phyloP scores from a whole-genome alignment of 306 rosid species.

The Glycyrrhiza uralensis region DNA sequence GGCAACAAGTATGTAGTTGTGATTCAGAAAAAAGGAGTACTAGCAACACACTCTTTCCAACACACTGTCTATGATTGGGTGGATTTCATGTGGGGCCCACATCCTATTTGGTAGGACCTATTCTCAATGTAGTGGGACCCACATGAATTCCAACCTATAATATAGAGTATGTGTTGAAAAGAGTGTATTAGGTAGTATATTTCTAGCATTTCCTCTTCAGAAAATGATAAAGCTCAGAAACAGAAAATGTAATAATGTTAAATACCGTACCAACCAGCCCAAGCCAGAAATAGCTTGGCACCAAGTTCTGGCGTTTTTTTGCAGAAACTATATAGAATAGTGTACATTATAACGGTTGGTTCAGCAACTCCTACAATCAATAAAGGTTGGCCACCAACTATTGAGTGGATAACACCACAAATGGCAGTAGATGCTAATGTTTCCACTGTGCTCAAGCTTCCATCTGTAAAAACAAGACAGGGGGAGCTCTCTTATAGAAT shows the following conservation, averaged over 20 bases:
- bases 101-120: no score
- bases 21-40: not conserved
- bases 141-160: no score
- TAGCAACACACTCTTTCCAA: no score
- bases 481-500: not conserved
- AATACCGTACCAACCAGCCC: constrained; percentile 69
- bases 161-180: no score
- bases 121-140: no score
- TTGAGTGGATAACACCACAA: constrained; percentile 83
- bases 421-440: constrained; percentile 88
- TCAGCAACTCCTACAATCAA: constrained; percentile 95
- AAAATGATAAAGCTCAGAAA: not conserved
- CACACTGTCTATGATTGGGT: no score
- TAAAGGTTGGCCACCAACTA: constrained; percentile 93
- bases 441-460: constrained; percentile 90
- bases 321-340: constrained; percentile 60
- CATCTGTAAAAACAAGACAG: constrained; percentile 38
- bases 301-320: constrained; percentile 58
- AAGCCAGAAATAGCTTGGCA: constrained; percentile 54
- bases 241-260: not conserved
- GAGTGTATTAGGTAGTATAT: no score
- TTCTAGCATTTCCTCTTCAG: no score
- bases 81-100: no score
- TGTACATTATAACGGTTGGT: constrained; percentile 93
- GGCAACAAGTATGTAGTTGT: not conserved